Evolutionary conservation across 208 protist species (phyloP).

Genomic region (Endotrypanum monterogeii): DNA sequence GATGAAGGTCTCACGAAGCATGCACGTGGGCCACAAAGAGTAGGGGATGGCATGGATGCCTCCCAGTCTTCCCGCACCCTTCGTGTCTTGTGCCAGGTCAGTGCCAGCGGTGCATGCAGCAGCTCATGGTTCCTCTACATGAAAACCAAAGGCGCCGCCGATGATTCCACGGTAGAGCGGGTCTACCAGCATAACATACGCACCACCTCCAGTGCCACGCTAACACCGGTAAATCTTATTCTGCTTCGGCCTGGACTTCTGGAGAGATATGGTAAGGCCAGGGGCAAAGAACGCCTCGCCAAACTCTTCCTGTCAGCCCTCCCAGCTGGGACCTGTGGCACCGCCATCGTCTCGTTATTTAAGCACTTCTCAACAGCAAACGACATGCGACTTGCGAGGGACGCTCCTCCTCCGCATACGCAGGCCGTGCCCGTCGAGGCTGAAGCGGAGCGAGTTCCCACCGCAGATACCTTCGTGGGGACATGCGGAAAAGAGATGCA

Average conservation of each 20-base stretch:
- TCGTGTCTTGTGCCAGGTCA: conserved; percentile 50
- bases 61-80: conserved; percentile 40
- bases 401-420: background rate
- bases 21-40: background rate
- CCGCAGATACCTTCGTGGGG: background rate
- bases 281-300: conserved; percentile 50
- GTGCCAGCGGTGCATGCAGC: conserved; percentile 46
- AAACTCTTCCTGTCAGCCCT: conserved; percentile 43
- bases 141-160: conserved; percentile 65
- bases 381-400: background rate
- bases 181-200: conserved; percentile 31
- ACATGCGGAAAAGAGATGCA: background rate
- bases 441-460: background rate
- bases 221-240: conserved; percentile 35
- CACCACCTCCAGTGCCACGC: background rate
- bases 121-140: conserved; percentile 71
- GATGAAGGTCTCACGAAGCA: conserved; percentile 20
- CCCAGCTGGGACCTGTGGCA: conserved; percentile 54
- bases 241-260: conserved; percentile 66
- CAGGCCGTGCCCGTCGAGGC: background rate
- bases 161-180: conserved; percentile 56
- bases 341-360: conserved; percentile 45
- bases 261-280: conserved; percentile 55
- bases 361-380: conserved; percentile 12
- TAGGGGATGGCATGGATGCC: background rate